Percentiles rank a stretch among this genome's conserved stretches.
Evolutionary conservation across 2,329 filamentous ascomycete genomes (phyloP).

Genomic region (Ceratocystis papillata): DNA sequence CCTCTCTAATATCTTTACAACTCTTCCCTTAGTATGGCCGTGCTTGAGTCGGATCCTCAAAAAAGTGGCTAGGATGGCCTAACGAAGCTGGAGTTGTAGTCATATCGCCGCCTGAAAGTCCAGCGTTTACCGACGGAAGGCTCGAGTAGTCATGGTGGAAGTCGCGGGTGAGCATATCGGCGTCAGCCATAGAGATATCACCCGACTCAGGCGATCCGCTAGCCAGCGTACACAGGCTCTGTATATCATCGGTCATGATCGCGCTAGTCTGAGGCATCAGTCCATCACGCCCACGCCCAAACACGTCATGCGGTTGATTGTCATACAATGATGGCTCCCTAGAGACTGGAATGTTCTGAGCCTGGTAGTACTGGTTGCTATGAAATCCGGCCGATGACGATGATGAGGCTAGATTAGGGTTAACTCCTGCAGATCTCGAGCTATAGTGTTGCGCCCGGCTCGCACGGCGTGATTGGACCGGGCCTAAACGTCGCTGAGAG

Average conservation of each 20-base stretch:
- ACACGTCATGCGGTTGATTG: conserved; percentile 19
- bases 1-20: neutral
- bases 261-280: conserved; percentile 28
- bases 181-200: conserved; percentile 33
- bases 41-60: conserved; percentile 9
- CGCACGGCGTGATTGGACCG: conserved; percentile 24
- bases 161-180: conserved; percentile 29
- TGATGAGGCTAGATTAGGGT: conserved; percentile 17
- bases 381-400: neutral
- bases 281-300: conserved; percentile 12
- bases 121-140: conserved; percentile 19
- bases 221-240: conserved; percentile 32
- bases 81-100: neutral
- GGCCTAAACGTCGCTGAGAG: conserved; percentile 31
- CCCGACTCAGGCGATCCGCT: conserved; percentile 29
- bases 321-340: conserved; percentile 23
- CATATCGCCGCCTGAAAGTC: conserved; percentile 26
- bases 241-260: conserved; percentile 34
- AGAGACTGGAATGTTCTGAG: conserved; percentile 6
- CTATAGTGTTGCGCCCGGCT: conserved; percentile 19
- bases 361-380: conserved; percentile 10
- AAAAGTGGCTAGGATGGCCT: conserved; percentile 1
- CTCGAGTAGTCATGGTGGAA: conserved; percentile 25
- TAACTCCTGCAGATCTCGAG: conserved; percentile 20
- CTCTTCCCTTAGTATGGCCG: neutral